phyloP scores from a whole-genome alignment of 2,329 filamentous ascomycete species.

The Fusarium sp. region DNA sequence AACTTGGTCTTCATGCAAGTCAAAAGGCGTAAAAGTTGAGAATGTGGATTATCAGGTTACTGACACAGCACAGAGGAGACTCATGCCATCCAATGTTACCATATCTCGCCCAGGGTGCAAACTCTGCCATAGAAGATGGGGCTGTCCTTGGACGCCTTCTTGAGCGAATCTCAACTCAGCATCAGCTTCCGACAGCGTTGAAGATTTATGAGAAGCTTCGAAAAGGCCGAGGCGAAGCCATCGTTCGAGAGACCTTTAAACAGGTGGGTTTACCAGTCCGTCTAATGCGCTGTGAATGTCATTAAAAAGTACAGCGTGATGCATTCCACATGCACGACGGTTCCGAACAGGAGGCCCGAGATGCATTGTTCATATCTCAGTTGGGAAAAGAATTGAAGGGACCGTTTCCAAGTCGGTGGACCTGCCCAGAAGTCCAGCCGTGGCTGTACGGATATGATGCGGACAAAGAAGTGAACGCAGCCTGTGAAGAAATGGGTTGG shows the following conservation, averaged over 20 bases:
- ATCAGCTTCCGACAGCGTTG: slow-evolving; percentile 62
- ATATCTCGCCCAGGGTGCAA: slow-evolving; percentile 77
- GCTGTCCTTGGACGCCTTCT: slow-evolving; percentile 75
- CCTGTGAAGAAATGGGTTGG: too few relatives aligned
- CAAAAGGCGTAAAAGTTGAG: neutral
- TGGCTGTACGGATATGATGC: slow-evolving; percentile 78
- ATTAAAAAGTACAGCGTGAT: slow-evolving; percentile 56
- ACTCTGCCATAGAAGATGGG: slow-evolving; percentile 78
- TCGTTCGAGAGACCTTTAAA: slow-evolving; percentile 75
- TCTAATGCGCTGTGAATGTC: neutral
- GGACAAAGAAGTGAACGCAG: slow-evolving; percentile 59
- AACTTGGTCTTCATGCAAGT: slow-evolving; percentile 66
- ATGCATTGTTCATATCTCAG: slow-evolving; percentile 70
- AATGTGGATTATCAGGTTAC: neutral
- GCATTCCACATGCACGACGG: slow-evolving; percentile 70
- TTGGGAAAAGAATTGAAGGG: slow-evolving; percentile 65
- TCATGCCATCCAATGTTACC: slow-evolving; percentile 77
- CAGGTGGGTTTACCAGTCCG: slow-evolving; percentile 35
- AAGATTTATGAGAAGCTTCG: slow-evolving; percentile 63
- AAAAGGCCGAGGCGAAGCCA: slow-evolving; percentile 65
- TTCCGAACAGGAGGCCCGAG: slow-evolving; percentile 70
- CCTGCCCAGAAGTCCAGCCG: slow-evolving; percentile 73
- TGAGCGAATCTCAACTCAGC: slow-evolving; percentile 62
- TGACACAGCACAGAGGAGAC: slow-evolving; percentile 63
- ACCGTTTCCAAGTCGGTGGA: slow-evolving; percentile 72